Base-by-base conservation (phyloP, 31 red algal genomes). In the Odonthalia washingtoniensis region DNA sequence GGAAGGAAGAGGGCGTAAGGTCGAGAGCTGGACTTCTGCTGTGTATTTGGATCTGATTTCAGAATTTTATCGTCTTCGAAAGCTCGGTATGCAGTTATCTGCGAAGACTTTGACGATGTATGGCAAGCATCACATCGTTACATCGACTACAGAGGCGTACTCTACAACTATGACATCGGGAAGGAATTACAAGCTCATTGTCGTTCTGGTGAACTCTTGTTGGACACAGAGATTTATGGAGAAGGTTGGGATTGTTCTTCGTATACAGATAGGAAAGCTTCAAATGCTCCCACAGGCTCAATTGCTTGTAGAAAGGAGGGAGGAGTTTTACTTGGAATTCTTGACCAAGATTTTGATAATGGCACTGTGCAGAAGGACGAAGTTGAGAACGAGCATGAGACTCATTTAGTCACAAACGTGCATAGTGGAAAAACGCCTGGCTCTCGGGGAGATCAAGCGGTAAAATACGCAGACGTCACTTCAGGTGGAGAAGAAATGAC, bases 61-160 rank as follows among this genome's bases (percentile, higher is more conserved):
- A 21, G 78, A 81, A 0, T 69, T 68, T 81, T n/a, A 36, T 41
- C 78, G 0, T 67, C n/a, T 81, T 67, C 24, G 78, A 65, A 81
- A 81, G 0, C 16, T 81, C 26, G 53, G 78, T n/a, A 0, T 81
- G n/a, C 0, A 81, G 57, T 81, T 81, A 24, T 68, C 57, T 67
- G 57, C 0, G 24, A 81, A 69, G 0, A 81, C n/a, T n/a, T n/a
- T n/a, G n/a, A n/a, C n/a, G n/a, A n/a, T n/a, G n/a, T n/a, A n/a
- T n/a, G n/a, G n/a, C n/a, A n/a, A n/a, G n/a, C n/a, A n/a, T n/a
- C n/a, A n/a, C n/a, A n/a, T n/a, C n/a, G n/a, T n/a, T n/a, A n/a
- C n/a, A n/a, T n/a, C n/a, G n/a, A n/a, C n/a, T n/a, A n/a, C n/a
- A n/a, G n/a, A n/a, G n/a, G n/a, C n/a, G n/a, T n/a, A n/a, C n/a